phyloP scores from a whole-genome alignment of 2,329 filamentous ascomycete species.

The Colletotrichum viniferum region DNA sequence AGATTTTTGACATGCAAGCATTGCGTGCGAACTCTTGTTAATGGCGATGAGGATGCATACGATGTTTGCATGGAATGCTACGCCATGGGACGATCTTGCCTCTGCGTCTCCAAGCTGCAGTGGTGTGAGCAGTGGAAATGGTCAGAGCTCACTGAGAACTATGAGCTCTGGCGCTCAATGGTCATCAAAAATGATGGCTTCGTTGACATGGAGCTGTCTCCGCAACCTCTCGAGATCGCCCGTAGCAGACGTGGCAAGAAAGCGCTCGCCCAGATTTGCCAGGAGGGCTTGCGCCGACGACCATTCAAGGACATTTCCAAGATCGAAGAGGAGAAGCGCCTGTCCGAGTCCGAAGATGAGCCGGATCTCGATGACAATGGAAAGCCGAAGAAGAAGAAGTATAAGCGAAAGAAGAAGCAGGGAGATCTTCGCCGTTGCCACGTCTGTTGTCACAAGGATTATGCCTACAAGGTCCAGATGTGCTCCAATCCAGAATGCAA shows the following conservation, averaged over 20 bases:
- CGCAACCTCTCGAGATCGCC: constrained; percentile 73
- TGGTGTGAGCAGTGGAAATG: constrained; percentile 96
- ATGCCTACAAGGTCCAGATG: constrained; percentile 81
- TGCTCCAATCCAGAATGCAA: constrained; percentile 75
- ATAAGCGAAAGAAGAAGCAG: constrained; percentile 56
- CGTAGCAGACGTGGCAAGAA: constrained; percentile 72
- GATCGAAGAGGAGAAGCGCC: constrained; percentile 51
- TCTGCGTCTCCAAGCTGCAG: constrained; percentile 80
- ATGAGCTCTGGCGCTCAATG: constrained; percentile 82
- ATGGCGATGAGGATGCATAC: constrained; percentile 81
- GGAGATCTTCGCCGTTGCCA: constrained; percentile 72
- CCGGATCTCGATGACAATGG: constrained; percentile 69
- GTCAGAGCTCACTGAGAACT: constrained; percentile 75
- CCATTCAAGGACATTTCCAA: constrained; percentile 85
- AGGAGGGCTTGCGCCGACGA: constrained; percentile 79
- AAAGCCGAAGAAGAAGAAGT: constrained; percentile 65
- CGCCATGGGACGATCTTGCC: constrained; percentile 93
- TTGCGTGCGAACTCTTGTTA: constrained; percentile 71
- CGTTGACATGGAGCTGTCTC: constrained; percentile 68
- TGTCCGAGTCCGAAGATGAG: constrained; percentile 47
- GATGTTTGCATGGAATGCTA: constrained; percentile 99
- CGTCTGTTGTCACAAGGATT: constrained; percentile 80
- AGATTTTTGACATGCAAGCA: constrained; percentile 90
- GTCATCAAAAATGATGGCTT: constrained; percentile 76
- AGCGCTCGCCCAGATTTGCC: constrained; percentile 89